phyloP scores from a whole-genome alignment of 23 red algal species.

The Pyropia yezoensis region DNA sequence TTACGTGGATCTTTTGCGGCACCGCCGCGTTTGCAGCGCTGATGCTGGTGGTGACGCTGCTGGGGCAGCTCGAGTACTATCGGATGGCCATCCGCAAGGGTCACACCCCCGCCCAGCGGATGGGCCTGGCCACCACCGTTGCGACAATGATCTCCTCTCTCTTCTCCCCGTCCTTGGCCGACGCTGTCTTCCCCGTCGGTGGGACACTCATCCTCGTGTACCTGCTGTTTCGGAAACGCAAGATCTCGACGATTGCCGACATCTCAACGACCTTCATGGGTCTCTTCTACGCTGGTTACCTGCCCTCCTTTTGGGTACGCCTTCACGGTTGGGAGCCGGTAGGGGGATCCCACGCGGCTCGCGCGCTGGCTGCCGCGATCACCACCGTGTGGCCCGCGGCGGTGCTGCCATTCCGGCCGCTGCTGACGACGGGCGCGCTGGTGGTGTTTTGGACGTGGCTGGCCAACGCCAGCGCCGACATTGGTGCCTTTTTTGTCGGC shows the following conservation, averaged over 20 bases:
- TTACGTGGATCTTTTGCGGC: constrained; percentile 59
- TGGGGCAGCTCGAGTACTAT: constrained; percentile 91
- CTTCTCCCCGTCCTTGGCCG: constrained; percentile 37
- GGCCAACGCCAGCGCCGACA: constrained; percentile 65
- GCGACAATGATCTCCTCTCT: constrained; percentile 53
- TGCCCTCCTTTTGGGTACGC: constrained; percentile 93
- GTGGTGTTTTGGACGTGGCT: constrained; percentile 98
- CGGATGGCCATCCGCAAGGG: constrained; percentile 81
- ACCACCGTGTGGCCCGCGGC: constrained; percentile 26
- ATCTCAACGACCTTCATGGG: constrained; percentile 97
- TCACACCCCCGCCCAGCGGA: constrained; percentile 71
- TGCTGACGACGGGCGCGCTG: constrained; percentile 53
- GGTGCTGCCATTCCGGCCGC: constrained; percentile 26
- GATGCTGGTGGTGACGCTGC: constrained; percentile 43
- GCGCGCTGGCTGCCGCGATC: background rate
- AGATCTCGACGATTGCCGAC: constrained; percentile 97
- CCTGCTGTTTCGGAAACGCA: constrained; percentile 62
- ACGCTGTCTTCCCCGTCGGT: constrained; percentile 84
- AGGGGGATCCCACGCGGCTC: no score
- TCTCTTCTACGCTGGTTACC: constrained; percentile 93
- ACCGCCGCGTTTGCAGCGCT: constrained; percentile 45
- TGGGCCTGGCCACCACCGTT: constrained; percentile 62
- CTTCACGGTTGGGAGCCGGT: constrained; percentile 41
- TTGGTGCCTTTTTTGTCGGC: constrained; percentile 88
- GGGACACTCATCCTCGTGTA: constrained; percentile 89